Percentiles rank a stretch among this genome's conserved stretches.
These are phyloP conservation scores for Sphenostylis stenocarpa DNA, from an alignment of 306 rosid species.

Conservation along the genomic window DNA sequence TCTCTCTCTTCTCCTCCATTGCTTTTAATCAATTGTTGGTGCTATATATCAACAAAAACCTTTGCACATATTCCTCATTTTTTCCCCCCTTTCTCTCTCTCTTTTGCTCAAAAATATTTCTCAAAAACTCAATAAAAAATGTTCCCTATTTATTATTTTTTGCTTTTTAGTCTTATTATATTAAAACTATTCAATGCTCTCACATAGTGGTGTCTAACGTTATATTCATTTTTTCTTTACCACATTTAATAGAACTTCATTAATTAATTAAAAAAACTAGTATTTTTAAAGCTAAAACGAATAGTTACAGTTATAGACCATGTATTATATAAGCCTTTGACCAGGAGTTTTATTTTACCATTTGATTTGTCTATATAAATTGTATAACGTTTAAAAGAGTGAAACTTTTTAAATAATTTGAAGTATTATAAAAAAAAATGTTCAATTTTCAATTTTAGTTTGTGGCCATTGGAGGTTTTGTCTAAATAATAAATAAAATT, in stretches of 20 bases:
- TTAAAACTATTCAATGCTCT: background rate
- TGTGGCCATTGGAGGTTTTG: too few relatives aligned
- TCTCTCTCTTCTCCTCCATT: slow-evolving; percentile 67
- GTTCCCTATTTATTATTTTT: slow-evolving; percentile 19
- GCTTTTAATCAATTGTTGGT: background rate
- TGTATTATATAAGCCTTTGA: background rate
- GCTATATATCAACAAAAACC: slow-evolving; percentile 6
- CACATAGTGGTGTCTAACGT: background rate
- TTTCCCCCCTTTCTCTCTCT: background rate
- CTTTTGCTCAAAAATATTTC: background rate
- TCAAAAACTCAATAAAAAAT: slow-evolving; percentile 42
- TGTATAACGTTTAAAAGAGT: too few relatives aligned
- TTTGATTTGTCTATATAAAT: too few relatives aligned
- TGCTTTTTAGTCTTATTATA: background rate
- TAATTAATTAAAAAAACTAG: background rate
- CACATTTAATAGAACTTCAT: background rate
- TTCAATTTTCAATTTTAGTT: too few relatives aligned
- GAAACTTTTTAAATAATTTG: background rate
- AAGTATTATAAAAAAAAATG: background rate
- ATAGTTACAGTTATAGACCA: background rate
- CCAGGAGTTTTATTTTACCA: background rate
- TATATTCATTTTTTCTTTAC: background rate
- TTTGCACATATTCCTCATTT: slow-evolving; percentile 53
- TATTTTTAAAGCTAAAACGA: background rate
- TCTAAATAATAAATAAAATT: background rate